A percentile compares a stretch with the other conserved stretches of the same genome.
These are phyloP conservation scores for Salinomyces thailandicus DNA, from an alignment of 2,329 filamentous ascomycete genomes.

Conservation along the genomic window DNA sequence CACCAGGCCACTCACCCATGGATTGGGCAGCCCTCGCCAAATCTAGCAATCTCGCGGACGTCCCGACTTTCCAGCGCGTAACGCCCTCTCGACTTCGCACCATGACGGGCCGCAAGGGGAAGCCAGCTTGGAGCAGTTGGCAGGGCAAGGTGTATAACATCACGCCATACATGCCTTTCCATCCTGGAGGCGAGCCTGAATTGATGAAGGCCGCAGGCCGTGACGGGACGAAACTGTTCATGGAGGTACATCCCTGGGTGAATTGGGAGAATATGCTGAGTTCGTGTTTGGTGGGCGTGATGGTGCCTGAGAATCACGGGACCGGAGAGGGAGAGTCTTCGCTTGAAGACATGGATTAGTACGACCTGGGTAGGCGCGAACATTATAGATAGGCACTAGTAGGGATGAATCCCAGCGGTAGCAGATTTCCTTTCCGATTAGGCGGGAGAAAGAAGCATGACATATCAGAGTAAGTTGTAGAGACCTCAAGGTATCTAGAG, in stretches of 20 bases:
- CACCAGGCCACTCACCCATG: constrained; percentile 86
- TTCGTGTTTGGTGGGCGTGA: constrained; percentile 50
- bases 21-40: constrained; percentile 82
- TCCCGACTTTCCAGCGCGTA: constrained; percentile 55
- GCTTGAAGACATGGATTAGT: constrained; percentile 52
- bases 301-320: constrained; percentile 45
- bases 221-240: constrained; percentile 54
- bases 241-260: constrained; percentile 57
- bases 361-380: no score
- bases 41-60: constrained; percentile 33
- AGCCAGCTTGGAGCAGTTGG: constrained; percentile 80
- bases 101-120: constrained; percentile 70
- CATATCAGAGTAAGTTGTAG: no score
- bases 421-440: no score
- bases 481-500: no score
- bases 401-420: no score
- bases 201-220: constrained; percentile 68
- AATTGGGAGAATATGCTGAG: constrained; percentile 58
- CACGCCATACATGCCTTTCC: constrained; percentile 76
- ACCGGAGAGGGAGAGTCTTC: constrained; percentile 15
- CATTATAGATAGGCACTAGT: no score
- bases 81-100: constrained; percentile 68
- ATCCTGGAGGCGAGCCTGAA: constrained; percentile 76
- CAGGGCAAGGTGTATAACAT: constrained; percentile 92
- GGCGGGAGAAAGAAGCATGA: no score